phyloP scores from a whole-genome alignment of 1,284 basidiomycete genomes.

The Cryptococcus amylolentus region DNA sequence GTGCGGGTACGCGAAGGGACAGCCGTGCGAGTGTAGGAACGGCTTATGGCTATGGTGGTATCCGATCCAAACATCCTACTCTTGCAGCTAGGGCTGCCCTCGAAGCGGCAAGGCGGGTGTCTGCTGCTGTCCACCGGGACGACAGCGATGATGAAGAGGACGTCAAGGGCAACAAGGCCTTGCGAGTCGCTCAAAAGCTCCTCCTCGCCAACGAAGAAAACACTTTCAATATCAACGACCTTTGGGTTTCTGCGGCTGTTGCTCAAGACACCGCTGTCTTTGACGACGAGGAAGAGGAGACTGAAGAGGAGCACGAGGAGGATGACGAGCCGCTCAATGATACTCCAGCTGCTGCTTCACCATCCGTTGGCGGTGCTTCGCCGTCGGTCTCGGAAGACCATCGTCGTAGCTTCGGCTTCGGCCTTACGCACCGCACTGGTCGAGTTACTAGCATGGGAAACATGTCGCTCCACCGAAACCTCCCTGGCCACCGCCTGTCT shows the following conservation, averaged over 20 bases:
- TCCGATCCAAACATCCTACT: constrained; percentile 50
- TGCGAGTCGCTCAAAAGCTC: constrained; percentile 82
- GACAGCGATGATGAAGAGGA: constrained; percentile 26
- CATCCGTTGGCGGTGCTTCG: constrained; percentile 12
- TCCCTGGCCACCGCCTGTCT: constrained; percentile 28
- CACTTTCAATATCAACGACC: constrained; percentile 51
- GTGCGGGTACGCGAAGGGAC: constrained; percentile 29
- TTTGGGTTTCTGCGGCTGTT: constrained; percentile 51
- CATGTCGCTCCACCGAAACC: constrained; percentile 11
- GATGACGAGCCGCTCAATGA: constrained; percentile 21
- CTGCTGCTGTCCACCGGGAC: constrained; percentile 26
- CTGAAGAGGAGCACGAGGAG: constrained; percentile 25
- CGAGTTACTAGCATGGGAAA: constrained; percentile 9
- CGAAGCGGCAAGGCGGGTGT: constrained; percentile 45
- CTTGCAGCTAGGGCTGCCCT: constrained; percentile 46
- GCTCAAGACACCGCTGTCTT: constrained; percentile 51
- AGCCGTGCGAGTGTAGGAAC: constrained; percentile 45
- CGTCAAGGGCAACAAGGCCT: constrained; percentile 27
- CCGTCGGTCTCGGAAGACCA: constrained; percentile 11
- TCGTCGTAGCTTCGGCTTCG: background rate
- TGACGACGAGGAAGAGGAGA: constrained; percentile 47
- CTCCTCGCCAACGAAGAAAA: constrained; percentile 60
- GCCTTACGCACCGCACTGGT: constrained; percentile 4
- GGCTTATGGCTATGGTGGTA: constrained; percentile 49
- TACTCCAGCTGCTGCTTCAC: constrained; percentile 20